Evolutionary conservation across 129 eudicot species (phyloP).

Genomic region (Lactuca saligna): DNA sequence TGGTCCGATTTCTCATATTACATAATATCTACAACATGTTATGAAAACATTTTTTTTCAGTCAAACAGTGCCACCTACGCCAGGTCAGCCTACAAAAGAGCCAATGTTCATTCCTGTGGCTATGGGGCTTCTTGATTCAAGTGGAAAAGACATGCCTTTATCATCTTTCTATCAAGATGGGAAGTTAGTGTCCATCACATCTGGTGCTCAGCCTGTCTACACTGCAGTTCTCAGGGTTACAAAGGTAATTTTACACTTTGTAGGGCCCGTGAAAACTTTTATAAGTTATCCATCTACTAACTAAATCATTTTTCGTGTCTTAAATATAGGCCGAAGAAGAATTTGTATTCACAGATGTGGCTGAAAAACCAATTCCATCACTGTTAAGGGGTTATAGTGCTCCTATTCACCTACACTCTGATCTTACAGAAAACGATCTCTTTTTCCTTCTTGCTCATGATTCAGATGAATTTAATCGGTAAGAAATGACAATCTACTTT

Average conservation of each 20-base stretch:
- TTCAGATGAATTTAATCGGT: conserved; percentile 97
- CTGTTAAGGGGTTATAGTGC: conserved; percentile 88
- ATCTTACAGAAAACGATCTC: conserved; percentile 73
- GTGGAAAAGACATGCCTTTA: conserved; percentile 84
- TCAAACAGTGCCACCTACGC: conserved; percentile 91
- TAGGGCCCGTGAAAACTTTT: not conserved
- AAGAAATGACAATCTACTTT: conserved; percentile 3
- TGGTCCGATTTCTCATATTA: no score
- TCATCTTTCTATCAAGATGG: conserved; percentile 70
- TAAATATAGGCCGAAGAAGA: conserved; percentile 80
- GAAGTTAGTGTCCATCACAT: conserved; percentile 49
- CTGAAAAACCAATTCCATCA: conserved; percentile 83
- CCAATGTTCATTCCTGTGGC: conserved; percentile 97
- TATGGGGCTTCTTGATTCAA: conserved; percentile 78
- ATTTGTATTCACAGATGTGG: conserved; percentile 67
- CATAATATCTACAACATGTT: no score
- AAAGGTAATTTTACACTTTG: conserved; percentile 49
- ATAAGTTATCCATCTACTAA: not conserved
- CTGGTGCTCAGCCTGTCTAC: conserved; percentile 49
- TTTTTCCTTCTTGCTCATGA: conserved; percentile 96
- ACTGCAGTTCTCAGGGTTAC: conserved; percentile 84
- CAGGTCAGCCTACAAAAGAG: conserved; percentile 84
- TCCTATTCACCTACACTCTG: conserved; percentile 89
- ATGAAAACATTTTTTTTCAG: conserved; percentile 28
- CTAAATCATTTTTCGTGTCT: not conserved